These are phyloP conservation scores for Arabidopsis thaliana DNA, from an alignment of 345 rosid species.

Conservation along the genomic window TAIR10.1 NC_003070.9:5259001-5259500, in stretches of 20 bases:
- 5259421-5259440: slow-evolving; percentile 4
- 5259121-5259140: slow-evolving; percentile 84
- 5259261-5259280: slow-evolving; percentile 95
- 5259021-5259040: slow-evolving; percentile 17
- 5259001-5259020: not conserved
- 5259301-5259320: slow-evolving; percentile 93
- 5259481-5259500: slow-evolving; percentile 56
- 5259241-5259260: slow-evolving; percentile 79
- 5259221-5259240: slow-evolving; percentile 38
- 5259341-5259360: slow-evolving; percentile 97
- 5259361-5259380: slow-evolving; percentile 67
- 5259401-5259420: slow-evolving; percentile 19
- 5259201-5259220: slow-evolving; percentile 44
- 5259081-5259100: slow-evolving; percentile 78
- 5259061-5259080: slow-evolving; percentile 18
- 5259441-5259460: slow-evolving; percentile 1
- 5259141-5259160: slow-evolving; percentile 91
- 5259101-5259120: slow-evolving; percentile 77
- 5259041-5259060: slow-evolving; percentile 22
- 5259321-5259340: slow-evolving; percentile 87
- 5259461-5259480: slow-evolving; percentile 1
- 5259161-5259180: slow-evolving; percentile 85
- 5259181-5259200: slow-evolving; percentile 47
- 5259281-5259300: slow-evolving; percentile 93
- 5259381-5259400: slow-evolving; percentile 2